Conservation (phyloP, 164 flowering plant genomes). For the Chloranthus sessilifolius region DNA sequence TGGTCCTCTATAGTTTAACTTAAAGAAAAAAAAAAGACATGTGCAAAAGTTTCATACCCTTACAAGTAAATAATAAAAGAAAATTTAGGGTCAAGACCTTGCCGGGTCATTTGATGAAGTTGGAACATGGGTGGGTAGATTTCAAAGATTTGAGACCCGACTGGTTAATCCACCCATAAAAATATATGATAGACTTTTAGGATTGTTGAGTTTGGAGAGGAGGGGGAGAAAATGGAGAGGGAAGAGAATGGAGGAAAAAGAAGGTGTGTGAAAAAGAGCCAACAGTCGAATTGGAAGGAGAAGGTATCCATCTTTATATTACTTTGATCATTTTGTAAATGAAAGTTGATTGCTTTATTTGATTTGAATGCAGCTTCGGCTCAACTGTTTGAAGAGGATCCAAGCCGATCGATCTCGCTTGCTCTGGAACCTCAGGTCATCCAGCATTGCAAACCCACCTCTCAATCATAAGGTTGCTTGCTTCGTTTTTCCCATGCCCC, state of each 20-base stretch:
- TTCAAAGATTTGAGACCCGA: too few relatives aligned
- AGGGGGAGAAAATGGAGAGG: constrained; percentile 6
- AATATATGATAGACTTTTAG: too few relatives aligned
- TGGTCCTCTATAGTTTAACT: too few relatives aligned
- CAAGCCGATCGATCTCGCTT: constrained; percentile 47
- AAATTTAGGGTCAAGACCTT: too few relatives aligned
- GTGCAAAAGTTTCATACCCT: too few relatives aligned
- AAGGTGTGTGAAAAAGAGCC: constrained; percentile 14
- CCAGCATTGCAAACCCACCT: constrained; percentile 22
- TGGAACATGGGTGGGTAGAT: too few relatives aligned
- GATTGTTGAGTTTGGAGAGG: neutral
- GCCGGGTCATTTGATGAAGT: neutral
- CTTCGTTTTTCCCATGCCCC: neutral
- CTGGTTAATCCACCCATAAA: too few relatives aligned
- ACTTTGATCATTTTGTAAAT: neutral
- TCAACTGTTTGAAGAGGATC: constrained; percentile 64
- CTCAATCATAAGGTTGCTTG: constrained; percentile 27
- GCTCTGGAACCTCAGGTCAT: constrained; percentile 66
- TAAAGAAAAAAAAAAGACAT: too few relatives aligned
- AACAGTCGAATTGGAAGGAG: constrained; percentile 20
- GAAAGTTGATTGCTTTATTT: neutral
- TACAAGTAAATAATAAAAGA: too few relatives aligned
- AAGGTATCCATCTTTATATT: constrained; percentile 14
- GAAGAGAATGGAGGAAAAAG: constrained; percentile 20
- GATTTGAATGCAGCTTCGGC: constrained; percentile 48